Evolutionary conservation across 2,329 filamentous ascomycete species (phyloP).

Genomic region (Fusarium siculi): DNA sequence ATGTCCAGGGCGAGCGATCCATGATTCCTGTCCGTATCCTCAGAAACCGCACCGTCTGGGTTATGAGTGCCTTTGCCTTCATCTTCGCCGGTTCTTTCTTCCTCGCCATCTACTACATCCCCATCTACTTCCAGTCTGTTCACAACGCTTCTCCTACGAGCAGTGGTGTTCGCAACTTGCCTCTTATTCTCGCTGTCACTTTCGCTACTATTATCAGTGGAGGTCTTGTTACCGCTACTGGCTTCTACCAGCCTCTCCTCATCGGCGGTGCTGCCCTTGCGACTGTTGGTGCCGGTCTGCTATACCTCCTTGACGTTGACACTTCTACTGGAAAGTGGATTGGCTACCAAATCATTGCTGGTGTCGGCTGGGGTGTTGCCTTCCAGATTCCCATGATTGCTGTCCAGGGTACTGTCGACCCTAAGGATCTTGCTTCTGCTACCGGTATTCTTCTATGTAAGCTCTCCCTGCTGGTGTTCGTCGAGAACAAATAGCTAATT

Average conservation of each 20-base stretch:
- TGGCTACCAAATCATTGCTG: slow-evolving; percentile 63
- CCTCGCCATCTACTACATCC: slow-evolving; percentile 58
- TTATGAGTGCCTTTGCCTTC: slow-evolving; percentile 54
- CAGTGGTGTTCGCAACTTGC: slow-evolving; percentile 58
- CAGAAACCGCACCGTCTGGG: slow-evolving; percentile 51
- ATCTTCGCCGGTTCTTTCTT: slow-evolving; percentile 57
- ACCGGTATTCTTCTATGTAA: slow-evolving; percentile 60
- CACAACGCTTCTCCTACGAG: slow-evolving; percentile 53
- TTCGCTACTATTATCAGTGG: slow-evolving; percentile 55
- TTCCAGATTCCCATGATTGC: slow-evolving; percentile 64
- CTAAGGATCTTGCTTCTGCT: slow-evolving; percentile 57
- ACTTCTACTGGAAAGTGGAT: slow-evolving; percentile 59
- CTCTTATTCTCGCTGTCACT: slow-evolving; percentile 58
- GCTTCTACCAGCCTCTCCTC: slow-evolving; percentile 57
- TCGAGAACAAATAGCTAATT: slow-evolving; percentile 25
- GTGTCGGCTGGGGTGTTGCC: slow-evolving; percentile 57
- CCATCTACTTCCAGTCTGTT: slow-evolving; percentile 59
- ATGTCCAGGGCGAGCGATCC: slow-evolving; percentile 57
- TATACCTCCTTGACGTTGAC: slow-evolving; percentile 54
- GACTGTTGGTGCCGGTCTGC: slow-evolving; percentile 55
- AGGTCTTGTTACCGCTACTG: slow-evolving; percentile 51
- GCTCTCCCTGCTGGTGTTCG: slow-evolving; percentile 13
- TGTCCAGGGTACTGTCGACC: slow-evolving; percentile 54
- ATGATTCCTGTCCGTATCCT: slow-evolving; percentile 55
- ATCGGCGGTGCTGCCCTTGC: slow-evolving; percentile 57